Conservation (phyloP, 2,329 filamentous ascomycete genomes). For the Mycosphaerella sp. region DNA sequence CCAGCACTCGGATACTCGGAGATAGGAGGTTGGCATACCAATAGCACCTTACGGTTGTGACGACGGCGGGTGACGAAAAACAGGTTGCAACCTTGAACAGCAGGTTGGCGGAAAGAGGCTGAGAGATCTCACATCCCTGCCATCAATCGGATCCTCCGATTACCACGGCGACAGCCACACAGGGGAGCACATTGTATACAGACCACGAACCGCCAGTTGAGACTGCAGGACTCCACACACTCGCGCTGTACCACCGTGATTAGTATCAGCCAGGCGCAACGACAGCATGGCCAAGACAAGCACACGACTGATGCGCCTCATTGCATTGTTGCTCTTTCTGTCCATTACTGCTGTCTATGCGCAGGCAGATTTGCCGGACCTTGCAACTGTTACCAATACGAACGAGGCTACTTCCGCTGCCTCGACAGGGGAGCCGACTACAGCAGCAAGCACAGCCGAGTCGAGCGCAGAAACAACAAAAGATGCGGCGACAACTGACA, state of each 20-base stretch:
- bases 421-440: constrained; percentile 8
- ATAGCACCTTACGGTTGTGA: neutral
- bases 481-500: constrained; percentile 19
- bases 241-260: constrained; percentile 7
- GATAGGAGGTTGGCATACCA: neutral
- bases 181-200: constrained; percentile 7
- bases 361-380: constrained; percentile 28
- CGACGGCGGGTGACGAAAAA: neutral
- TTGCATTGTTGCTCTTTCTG: constrained; percentile 24
- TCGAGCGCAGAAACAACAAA: constrained; percentile 26
- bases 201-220: neutral
- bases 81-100: neutral
- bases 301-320: constrained; percentile 12
- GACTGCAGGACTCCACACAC: neutral
- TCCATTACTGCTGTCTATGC: constrained; percentile 21
- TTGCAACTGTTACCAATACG: constrained; percentile 24
- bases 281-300: constrained; percentile 9
- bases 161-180: constrained; percentile 9
- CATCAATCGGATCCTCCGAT: neutral
- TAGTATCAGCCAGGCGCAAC: neutral
- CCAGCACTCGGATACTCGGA: neutral
- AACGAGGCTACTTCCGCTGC: constrained; percentile 16
- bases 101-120: neutral
- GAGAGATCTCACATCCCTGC: constrained; percentile 8
- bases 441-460: constrained; percentile 10